phyloP scores from a whole-genome alignment of 768 basidiomycete species.

The Leccinum variicolor region DNA sequence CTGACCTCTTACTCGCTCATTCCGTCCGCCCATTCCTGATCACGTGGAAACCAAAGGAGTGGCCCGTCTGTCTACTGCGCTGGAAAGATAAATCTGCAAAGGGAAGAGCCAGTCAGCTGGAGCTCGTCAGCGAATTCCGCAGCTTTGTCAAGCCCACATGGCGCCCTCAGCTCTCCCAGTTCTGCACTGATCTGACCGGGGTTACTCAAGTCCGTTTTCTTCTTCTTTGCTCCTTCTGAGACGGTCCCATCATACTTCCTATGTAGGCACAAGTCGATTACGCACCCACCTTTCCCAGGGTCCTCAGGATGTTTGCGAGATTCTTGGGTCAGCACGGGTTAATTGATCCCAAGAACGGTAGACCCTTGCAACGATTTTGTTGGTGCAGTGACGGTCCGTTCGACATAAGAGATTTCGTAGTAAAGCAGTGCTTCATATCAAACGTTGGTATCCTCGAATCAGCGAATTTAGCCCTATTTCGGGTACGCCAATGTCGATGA shows the following conservation, averaged over 20 bases:
- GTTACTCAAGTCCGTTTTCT: constrained; percentile 77
- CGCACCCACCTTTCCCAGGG: constrained; percentile 72
- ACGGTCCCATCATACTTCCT: constrained; percentile 3
- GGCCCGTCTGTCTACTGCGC: constrained; percentile 83
- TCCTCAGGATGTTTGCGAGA: constrained; percentile 56
- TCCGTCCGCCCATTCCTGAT: constrained; percentile 2
- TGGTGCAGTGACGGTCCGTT: constrained; percentile 87
- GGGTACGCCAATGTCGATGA: constrained; percentile 4
- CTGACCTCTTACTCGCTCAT: constrained; percentile 14
- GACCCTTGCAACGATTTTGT: constrained; percentile 60
- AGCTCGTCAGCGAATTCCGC: constrained; percentile 78
- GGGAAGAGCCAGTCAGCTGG: constrained; percentile 53
- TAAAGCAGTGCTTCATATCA: constrained; percentile 89
- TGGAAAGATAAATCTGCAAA: constrained; percentile 67
- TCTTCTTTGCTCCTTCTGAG: not conserved
- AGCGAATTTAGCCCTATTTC: constrained; percentile 5
- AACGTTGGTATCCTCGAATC: constrained; percentile 42
- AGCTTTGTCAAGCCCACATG: constrained; percentile 87
- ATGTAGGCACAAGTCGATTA: constrained; percentile 74
- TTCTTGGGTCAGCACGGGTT: constrained; percentile 74
- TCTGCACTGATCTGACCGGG: constrained; percentile 86
- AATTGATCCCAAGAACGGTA: constrained; percentile 55
- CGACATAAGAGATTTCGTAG: constrained; percentile 80
- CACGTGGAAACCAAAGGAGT: constrained; percentile 57
- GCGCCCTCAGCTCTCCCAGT: constrained; percentile 74